Evolutionary conservation across 1,139 yeast genomes (phyloP), one percentile per base, ranked within the genome.

Genomic region (Yamadazyma diospyri): DNA sequence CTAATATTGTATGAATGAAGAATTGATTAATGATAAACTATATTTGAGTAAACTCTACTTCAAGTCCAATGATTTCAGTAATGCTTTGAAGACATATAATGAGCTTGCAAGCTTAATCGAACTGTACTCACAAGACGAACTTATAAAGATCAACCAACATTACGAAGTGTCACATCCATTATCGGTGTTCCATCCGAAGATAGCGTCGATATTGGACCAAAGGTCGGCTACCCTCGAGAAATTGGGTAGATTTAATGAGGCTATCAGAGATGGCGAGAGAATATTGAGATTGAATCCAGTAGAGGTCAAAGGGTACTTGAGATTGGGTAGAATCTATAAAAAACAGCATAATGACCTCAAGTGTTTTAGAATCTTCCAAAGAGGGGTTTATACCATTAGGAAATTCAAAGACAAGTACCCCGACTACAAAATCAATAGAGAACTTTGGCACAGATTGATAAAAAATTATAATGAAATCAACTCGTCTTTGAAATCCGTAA

Each of bases 151-250:
- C 10, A 40, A 67, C 34, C 36, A 40, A 22, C 32, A 35, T 13
- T 51, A 57, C 34, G 40, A 45, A 2, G 41, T 60, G 5, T 30
- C 34, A 9, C 57, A 46, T 3, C 70, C 72, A 1, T 36, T 56
- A 7, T 69, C 70, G 1, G 41, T 43, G 7, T 48, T 50, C 14
- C 58, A 53, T 27, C 58, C 58, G 6, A 43, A 46, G 39, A 20
- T 53, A 13, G 34, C 43, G 4, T 46, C 57, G 1, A 31, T 65
- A 39, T 58, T 51, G 51, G 80, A 65, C 57, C 83, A 47, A 41
- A 49, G 84, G 17, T 77, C 84, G 2, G 84, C 86, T 0, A 69
- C 80, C 1, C 66, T 61, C 48, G 81, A 77, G 45, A 78, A 76
- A 46, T 39, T 77, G 33, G 59, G 59, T 2, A 57, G 64, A 12